Percentiles rank a stretch among this genome's conserved stretches.
phyloP scores from a whole-genome alignment of 345 rosid species.

The Diplotaxis tenuifolia region DNA sequence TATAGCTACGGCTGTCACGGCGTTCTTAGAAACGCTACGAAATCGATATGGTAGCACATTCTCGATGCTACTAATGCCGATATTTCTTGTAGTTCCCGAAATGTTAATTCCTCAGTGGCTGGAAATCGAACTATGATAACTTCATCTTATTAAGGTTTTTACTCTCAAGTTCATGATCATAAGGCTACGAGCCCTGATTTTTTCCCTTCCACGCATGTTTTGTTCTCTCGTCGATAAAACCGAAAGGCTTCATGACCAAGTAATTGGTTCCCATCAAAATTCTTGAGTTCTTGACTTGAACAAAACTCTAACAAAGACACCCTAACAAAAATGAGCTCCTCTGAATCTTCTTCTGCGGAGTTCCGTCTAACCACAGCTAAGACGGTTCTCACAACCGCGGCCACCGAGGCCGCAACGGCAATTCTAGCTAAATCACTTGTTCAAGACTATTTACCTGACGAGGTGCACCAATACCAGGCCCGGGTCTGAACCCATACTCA shows the following conservation, averaged over 20 bases:
- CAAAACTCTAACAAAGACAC: conserved; percentile 13
- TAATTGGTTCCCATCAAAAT: conserved; percentile 1
- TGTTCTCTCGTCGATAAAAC: neutral
- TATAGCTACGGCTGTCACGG: too few species aligned
- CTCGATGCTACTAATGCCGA: too few species aligned
- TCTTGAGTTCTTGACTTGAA: neutral
- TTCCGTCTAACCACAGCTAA: conserved; percentile 41
- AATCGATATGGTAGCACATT: too few species aligned
- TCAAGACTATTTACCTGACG: conserved; percentile 44
- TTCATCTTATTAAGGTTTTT: too few species aligned
- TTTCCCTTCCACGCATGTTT: neutral
- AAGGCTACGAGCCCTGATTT: too few species aligned
- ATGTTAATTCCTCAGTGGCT: too few species aligned
- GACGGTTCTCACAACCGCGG: conserved; percentile 48
- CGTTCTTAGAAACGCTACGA: too few species aligned
- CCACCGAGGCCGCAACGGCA: conserved; percentile 54
- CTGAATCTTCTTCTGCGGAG: conserved; percentile 22
- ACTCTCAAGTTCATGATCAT: too few species aligned
- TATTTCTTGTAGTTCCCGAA: too few species aligned
- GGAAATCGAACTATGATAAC: too few species aligned
- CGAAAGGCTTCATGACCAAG: conserved; percentile 13
- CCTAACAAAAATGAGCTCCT: conserved; percentile 1
- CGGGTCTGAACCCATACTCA: too few species aligned
- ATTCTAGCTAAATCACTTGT: conserved; percentile 51
- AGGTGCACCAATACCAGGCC: conserved; percentile 39